These are phyloP conservation scores for Daldinia childiae DNA, from an alignment of 495 filamentous ascomycete species.

Conservation along the genomic window DNA sequence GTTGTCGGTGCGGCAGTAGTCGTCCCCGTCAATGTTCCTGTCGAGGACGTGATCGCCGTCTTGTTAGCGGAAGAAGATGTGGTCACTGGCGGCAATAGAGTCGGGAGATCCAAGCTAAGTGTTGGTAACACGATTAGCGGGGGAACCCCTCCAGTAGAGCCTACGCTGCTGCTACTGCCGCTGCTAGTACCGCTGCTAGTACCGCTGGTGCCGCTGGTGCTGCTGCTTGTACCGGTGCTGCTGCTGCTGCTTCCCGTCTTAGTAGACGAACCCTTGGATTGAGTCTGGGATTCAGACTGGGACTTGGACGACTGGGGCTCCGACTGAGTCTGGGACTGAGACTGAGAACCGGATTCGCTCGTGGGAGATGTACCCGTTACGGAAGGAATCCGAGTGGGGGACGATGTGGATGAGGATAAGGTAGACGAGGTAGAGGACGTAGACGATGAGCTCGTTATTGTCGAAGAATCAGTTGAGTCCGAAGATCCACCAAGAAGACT, in stretches of 20 bases:
- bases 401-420: slow-evolving; percentile 3
- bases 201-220: too few species aligned
- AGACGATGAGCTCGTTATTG: slow-evolving; percentile 4
- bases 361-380: slow-evolving; percentile 12
- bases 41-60: slow-evolving; percentile 28
- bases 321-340: slow-evolving; percentile 13
- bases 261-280: neutral
- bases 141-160: slow-evolving; percentile 24
- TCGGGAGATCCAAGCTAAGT: slow-evolving; percentile 28
- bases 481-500: slow-evolving; percentile 29
- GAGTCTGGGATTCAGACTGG: neutral
- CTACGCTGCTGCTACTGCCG: slow-evolving; percentile 1
- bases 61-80: slow-evolving; percentile 30
- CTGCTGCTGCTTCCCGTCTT: neutral
- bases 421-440: slow-evolving; percentile 10
- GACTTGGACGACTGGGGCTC: neutral
- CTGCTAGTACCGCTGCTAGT: neutral
- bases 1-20: slow-evolving; percentile 8
- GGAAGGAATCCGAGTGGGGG: slow-evolving; percentile 7
- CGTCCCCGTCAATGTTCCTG: neutral
- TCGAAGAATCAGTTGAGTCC: slow-evolving; percentile 26
- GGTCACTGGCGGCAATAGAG: slow-evolving; percentile 20
- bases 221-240: too few species aligned
- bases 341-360: slow-evolving; percentile 26
- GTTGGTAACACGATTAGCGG: slow-evolving; percentile 40